Evolutionary conservation across 2,329 filamentous ascomycete genomes (phyloP).

Genomic region (Colletotrichum sp.): DNA sequence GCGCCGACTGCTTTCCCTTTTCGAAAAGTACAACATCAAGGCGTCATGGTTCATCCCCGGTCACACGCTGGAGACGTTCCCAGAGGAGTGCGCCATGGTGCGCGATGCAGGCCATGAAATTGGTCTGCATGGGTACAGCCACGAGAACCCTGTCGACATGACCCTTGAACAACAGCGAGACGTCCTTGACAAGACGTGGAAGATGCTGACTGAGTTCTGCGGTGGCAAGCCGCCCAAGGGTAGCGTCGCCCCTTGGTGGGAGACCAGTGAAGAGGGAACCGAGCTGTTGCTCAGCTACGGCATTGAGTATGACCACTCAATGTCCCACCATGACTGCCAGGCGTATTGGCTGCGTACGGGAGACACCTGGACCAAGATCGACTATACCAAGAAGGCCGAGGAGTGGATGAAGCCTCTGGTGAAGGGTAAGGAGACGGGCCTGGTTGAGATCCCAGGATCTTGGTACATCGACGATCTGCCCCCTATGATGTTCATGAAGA

Average conservation of each 20-base stretch:
- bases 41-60: constrained; percentile 59
- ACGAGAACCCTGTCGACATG: constrained; percentile 77
- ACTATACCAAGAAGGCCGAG: constrained; percentile 65
- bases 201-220: constrained; percentile 69
- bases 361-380: constrained; percentile 71
- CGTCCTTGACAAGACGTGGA: constrained; percentile 78
- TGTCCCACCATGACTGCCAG: constrained; percentile 69
- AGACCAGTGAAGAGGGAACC: constrained; percentile 70
- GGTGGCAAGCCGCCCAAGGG: constrained; percentile 74
- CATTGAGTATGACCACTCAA: constrained; percentile 73
- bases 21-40: constrained; percentile 77
- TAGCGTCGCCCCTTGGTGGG: constrained; percentile 78
- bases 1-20: constrained; percentile 70
- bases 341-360: constrained; percentile 69
- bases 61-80: constrained; percentile 54
- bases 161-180: constrained; percentile 76
- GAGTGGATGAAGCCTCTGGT: constrained; percentile 72
- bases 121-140: constrained; percentile 72
- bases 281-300: constrained; percentile 71
- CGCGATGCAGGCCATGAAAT: constrained; percentile 53
- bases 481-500: constrained; percentile 77
- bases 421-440: constrained; percentile 62
- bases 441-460: constrained; percentile 69
- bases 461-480: constrained; percentile 72
- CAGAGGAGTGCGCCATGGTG: constrained; percentile 47